Evolutionary conservation across 1,284 basidiomycete genomes (phyloP), one percentile per base, ranked within the genome.

Genomic region (Jaminaea rosea): DNA sequence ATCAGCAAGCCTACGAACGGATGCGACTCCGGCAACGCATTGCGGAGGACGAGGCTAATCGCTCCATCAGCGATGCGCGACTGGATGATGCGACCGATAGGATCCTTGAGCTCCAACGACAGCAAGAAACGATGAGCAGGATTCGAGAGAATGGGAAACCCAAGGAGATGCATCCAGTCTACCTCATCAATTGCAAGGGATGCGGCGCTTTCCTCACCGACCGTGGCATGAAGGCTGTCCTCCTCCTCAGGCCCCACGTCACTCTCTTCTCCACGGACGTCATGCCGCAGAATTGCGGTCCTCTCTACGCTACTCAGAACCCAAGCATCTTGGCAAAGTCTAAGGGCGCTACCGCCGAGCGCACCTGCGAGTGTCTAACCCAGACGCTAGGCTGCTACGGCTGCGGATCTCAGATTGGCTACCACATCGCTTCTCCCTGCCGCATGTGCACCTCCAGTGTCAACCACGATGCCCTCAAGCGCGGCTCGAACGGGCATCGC

Each of bases 211-310:
- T 89, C 70, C 74, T 88, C 44, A 85, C 85, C 17, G 87, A 89
- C 72, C 80, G 87, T 17, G 87, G 84, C 46, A 88, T 89, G 87
- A 86, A 86, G 79, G 87, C 87, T 41, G 86, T 89, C 32, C 79
- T 90, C 15, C 79, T 90, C 26, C 79, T 90, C 55, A 82, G 84
- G 58, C 87, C 87, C 3, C 84, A 84, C 57, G 84, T 90, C 58
- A 82, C 86, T 19, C 81, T 90, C 42, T 91, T 83, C 74, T 87
- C 85, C 13, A 87, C 86, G 46, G 88, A 90, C 69, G 85, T 86
- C 13, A 77, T 85, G 36, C 88, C 87, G 0, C 76, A 81, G 58
- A 87, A 87, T 63, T 87, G 85, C 69, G 85, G 67, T 3, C 66
- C 73, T 2, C 59, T 72, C 47, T 73, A 63, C 53, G 50, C 60